Base-by-base conservation (phyloP, 768 basidiomycete genomes). In the Boletus subcaerulescens region DNA sequence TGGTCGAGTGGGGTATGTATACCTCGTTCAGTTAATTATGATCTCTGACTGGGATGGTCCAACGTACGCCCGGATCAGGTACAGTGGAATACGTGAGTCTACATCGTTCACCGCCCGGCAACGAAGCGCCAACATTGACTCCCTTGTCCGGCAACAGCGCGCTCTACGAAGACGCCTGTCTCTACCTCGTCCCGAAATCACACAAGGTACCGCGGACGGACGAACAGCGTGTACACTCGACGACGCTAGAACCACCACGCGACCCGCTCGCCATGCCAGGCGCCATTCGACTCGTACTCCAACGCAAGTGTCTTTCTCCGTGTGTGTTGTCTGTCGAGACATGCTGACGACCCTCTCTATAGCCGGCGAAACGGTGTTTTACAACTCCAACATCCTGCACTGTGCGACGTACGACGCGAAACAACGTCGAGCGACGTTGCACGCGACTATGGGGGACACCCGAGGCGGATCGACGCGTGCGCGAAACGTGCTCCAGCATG, bases 311-410 rank as follows among this genome's bases (percentile, higher is more conserved):
- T 1, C 12, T 15, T 15, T 1, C 4, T n/a, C 12, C 9, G 17
- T 15, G 20, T n/a, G 9, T 17, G 7, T 18, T 1, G 4, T n/a
- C 12, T 39, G 38, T 39, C 38, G 15, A 22, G 22, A 39, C 15
- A 17, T 39, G 14, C 15, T 39, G n/a, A 41, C 14, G 24, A 4
- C 5, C 7, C 5, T 3, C 10, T 20, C 10, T 12, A 55, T 39
- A 55, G 87, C 83, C 0, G 87, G 89, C 0, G 85, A 91, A 55
- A 86, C 85, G 0, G 86, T 87, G 22, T 91, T 91, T 68, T 91
- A 91, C 67, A 88, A 89, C 64, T 83, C 79, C 59, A 91, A 91
- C 65, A 85, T 91, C 53, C 73, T 91, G 11, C 89, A 91, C 60
- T 87, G 86, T 52, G 88, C 83, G 5, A 75, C 77, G 7, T 91